phyloP scores from a whole-genome alignment of 345 rosid species.

The Noccaea caerulescens region DNA sequence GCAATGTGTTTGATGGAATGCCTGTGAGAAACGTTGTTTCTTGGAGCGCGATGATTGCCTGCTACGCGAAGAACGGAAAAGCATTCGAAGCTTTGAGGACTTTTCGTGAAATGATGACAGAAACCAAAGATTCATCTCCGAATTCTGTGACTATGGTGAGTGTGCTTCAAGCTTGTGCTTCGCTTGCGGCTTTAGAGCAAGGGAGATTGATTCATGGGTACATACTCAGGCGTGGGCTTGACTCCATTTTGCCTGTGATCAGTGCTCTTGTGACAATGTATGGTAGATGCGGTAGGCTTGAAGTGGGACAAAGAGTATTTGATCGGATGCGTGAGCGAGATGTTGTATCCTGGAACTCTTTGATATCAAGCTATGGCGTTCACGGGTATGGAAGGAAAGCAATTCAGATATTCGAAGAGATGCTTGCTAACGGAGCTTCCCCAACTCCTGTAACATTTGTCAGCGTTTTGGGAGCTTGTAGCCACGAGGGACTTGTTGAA shows the following conservation, averaged over 20 bases:
- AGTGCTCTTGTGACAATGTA: conserved; percentile 85
- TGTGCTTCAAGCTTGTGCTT: conserved; percentile 93
- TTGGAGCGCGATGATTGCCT: conserved; percentile 93
- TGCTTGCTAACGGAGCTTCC: conserved; percentile 58
- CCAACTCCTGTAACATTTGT: conserved; percentile 74
- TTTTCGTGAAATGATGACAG: conserved; percentile 66
- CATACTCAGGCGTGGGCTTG: conserved; percentile 69
- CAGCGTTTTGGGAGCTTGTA: conserved; percentile 89
- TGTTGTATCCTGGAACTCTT: conserved; percentile 86
- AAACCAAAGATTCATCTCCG: conserved; percentile 54
- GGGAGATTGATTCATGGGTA: conserved; percentile 85
- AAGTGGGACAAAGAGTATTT: conserved; percentile 67
- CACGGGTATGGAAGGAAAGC: conserved; percentile 84
- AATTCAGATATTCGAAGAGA: conserved; percentile 62
- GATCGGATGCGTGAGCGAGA: conserved; percentile 68
- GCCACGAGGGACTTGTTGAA: conserved; percentile 87
- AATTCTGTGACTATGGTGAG: conserved; percentile 89
- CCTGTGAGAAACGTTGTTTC: conserved; percentile 72
- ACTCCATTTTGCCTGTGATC: conserved; percentile 74
- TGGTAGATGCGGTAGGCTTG: conserved; percentile 78
- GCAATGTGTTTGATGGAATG: conserved; percentile 66
- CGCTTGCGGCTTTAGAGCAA: conserved; percentile 79
- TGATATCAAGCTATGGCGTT: conserved; percentile 81
- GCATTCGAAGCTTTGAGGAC: conserved; percentile 68
- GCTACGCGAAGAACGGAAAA: conserved; percentile 69